Conservation (phyloP, 176 grass and related monocot genomes). For the Carex pumila region DNA sequence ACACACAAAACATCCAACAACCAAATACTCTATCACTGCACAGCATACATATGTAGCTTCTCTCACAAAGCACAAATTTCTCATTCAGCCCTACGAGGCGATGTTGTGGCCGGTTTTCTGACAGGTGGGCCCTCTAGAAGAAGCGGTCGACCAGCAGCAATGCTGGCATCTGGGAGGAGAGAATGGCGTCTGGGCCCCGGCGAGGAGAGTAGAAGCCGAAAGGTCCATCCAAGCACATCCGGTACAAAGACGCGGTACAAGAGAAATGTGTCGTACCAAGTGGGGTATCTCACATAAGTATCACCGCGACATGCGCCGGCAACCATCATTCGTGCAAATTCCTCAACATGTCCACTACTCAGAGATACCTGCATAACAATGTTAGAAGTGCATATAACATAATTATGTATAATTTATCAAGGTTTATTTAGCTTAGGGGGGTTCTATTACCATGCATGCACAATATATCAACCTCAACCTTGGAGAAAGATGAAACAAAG, state of each 20-base stretch:
- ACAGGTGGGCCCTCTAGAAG: conserved; percentile 11
- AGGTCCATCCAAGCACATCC: conserved; percentile 70
- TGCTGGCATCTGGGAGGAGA: conserved; percentile 7
- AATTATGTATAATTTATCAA: neutral
- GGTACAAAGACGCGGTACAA: conserved; percentile 71
- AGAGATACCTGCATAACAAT: conserved; percentile 18
- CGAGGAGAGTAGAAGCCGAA: conserved; percentile 54
- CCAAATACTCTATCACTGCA: neutral
- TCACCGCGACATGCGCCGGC: conserved; percentile 65
- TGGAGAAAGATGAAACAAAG: neutral
- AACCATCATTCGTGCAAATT: conserved; percentile 60
- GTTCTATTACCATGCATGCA: neutral
- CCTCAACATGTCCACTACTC: conserved; percentile 25
- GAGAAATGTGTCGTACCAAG: conserved; percentile 74
- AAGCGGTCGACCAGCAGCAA: neutral
- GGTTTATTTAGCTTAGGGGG: neutral
- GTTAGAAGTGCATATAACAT: neutral
- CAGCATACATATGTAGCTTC: conserved; percentile 6
- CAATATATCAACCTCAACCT: neutral
- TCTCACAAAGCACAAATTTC: neutral
- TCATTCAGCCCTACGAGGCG: conserved; percentile 15
- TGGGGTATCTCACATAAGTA: conserved; percentile 44
- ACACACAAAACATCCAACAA: conserved; percentile 10
- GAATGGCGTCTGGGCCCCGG: conserved; percentile 15
- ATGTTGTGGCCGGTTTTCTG: conserved; percentile 9